These are phyloP conservation scores for Candida stauntonica DNA, from an alignment of 805 yeast species.

Conservation along the genomic window DNA sequence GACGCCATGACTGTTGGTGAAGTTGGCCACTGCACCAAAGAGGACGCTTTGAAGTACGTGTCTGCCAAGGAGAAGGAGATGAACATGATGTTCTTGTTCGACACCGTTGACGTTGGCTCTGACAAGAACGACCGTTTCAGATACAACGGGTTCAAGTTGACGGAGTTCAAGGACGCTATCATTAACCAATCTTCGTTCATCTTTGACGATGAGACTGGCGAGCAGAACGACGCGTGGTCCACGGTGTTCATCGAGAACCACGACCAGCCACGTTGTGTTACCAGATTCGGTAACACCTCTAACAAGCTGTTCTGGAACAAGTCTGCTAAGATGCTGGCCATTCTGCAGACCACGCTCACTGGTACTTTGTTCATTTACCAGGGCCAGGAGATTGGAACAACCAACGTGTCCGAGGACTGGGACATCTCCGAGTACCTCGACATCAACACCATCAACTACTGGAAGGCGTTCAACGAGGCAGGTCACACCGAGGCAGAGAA, in stretches of 20 bases:
- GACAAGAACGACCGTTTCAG: slow-evolving; percentile 33
- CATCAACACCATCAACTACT: slow-evolving; percentile 42
- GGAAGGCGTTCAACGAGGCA: slow-evolving; percentile 29
- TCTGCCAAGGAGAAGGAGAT: slow-evolving; percentile 34
- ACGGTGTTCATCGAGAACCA: slow-evolving; percentile 52
- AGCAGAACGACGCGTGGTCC: slow-evolving; percentile 49
- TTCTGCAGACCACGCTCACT: slow-evolving; percentile 42
- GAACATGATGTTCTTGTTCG: slow-evolving; percentile 38
- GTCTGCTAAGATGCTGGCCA: slow-evolving; percentile 46
- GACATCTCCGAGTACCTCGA: slow-evolving; percentile 46
- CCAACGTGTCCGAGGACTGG: slow-evolving; percentile 42
- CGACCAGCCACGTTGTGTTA: slow-evolving; percentile 51
- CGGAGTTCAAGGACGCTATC: slow-evolving; percentile 40
- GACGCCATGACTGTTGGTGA: slow-evolving; percentile 58
- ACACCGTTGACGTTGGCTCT: slow-evolving; percentile 35
- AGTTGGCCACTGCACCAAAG: slow-evolving; percentile 40
- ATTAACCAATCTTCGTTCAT: slow-evolving; percentile 34
- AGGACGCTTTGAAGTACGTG: slow-evolving; percentile 40
- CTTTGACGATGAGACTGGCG: slow-evolving; percentile 28
- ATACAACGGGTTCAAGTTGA: slow-evolving; percentile 31
- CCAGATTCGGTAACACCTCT: slow-evolving; percentile 46
- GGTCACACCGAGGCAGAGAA: slow-evolving; percentile 26
- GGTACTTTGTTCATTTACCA: slow-evolving; percentile 56
- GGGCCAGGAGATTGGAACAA: slow-evolving; percentile 59
- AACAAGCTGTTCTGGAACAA: slow-evolving; percentile 29